Percentiles rank a stretch among this genome's conserved stretches.
phyloP scores from a whole-genome alignment of 2,329 filamentous ascomycete genomes.

The Aspergillus sp. region DNA sequence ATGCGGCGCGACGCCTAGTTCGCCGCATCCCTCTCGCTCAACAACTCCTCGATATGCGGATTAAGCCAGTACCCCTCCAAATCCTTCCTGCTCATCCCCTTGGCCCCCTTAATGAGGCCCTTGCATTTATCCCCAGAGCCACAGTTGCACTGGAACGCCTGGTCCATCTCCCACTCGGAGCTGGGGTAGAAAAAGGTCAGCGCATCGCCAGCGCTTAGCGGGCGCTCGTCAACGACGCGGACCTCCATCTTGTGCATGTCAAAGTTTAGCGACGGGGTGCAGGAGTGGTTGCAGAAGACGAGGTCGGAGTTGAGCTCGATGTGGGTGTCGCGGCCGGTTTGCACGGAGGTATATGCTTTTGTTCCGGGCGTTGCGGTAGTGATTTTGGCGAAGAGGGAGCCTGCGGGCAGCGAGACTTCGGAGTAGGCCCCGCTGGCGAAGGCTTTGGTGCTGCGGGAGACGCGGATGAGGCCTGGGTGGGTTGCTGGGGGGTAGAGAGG shows the following conservation, averaged over 20 bases:
- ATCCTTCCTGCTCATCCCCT: slow-evolving; percentile 37
- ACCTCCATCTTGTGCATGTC: slow-evolving; percentile 53
- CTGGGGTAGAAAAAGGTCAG: slow-evolving; percentile 57
- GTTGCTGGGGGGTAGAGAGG: slow-evolving; percentile 29
- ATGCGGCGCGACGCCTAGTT: background rate
- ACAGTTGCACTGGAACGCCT: slow-evolving; percentile 51
- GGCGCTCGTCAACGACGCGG: slow-evolving; percentile 37
- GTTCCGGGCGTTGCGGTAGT: slow-evolving; percentile 50
- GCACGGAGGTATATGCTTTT: slow-evolving; percentile 58
- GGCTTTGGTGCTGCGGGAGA: slow-evolving; percentile 38
- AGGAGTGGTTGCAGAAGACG: slow-evolving; percentile 63
- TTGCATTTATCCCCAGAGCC: slow-evolving; percentile 43
- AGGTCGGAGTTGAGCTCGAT: slow-evolving; percentile 63
- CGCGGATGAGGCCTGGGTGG: slow-evolving; percentile 34
- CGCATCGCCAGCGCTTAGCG: slow-evolving; percentile 38
- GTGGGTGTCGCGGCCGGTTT: slow-evolving; percentile 54
- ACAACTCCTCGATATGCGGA: slow-evolving; percentile 43
- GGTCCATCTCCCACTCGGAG: slow-evolving; percentile 56
- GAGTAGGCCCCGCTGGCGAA: slow-evolving; percentile 50
- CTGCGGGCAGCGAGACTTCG: slow-evolving; percentile 55
- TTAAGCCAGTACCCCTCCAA: slow-evolving; percentile 50
- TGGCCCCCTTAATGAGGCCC: slow-evolving; percentile 47
- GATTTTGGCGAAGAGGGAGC: slow-evolving; percentile 54
- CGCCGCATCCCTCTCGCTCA: slow-evolving; percentile 25
- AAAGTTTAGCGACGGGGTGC: slow-evolving; percentile 57